A percentile compares a stretch with the other conserved stretches of the same genome.
Conservation (phyloP, 768 basidiomycete genomes). For the Russula dissimulans region DNA sequence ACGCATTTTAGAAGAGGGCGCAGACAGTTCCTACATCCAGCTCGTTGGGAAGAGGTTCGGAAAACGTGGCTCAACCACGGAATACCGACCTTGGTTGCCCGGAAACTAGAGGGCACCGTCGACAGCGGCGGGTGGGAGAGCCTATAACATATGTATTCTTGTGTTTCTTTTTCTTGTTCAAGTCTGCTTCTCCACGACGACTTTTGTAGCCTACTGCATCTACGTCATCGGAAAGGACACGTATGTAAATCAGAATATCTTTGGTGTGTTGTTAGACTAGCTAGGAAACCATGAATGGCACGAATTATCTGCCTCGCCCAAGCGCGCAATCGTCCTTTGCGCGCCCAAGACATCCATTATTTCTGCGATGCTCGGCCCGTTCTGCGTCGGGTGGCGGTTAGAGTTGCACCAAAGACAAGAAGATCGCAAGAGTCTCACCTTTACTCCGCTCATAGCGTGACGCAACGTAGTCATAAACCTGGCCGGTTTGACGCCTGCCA, state of each 20-base stretch:
- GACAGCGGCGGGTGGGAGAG: conserved; percentile 95
- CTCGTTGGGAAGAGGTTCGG: conserved; percentile 85
- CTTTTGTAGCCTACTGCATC: conserved; percentile 10
- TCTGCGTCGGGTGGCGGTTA: conserved; percentile 17
- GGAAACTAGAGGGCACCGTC: conserved; percentile 77
- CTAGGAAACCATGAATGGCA: conserved; percentile 8
- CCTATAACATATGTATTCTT: conserved; percentile 34
- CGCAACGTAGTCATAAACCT: conserved; percentile 65
- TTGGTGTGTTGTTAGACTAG: not conserved
- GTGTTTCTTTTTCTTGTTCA: not conserved
- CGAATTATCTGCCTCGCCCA: conserved; percentile 13
- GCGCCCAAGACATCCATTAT: conserved; percentile 25
- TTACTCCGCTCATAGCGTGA: conserved; percentile 73
- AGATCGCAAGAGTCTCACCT: conserved; percentile 36
- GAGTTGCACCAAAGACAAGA: not conserved
- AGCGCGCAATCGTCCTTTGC: conserved; percentile 23
- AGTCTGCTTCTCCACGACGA: not conserved
- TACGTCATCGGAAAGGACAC: conserved; percentile 4
- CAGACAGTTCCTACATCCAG: conserved; percentile 76
- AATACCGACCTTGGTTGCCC: conserved; percentile 81
- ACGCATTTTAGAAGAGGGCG: conserved; percentile 59
- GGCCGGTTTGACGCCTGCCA: conserved; percentile 35
- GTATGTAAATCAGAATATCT: not conserved
- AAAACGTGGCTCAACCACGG: conserved; percentile 86
- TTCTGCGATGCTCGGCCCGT: conserved; percentile 28